Evolutionary conservation across 768 basidiomycete species (phyloP), one percentile per base, ranked within the genome.

Genomic region (Psilocybe cyanescens): DNA sequence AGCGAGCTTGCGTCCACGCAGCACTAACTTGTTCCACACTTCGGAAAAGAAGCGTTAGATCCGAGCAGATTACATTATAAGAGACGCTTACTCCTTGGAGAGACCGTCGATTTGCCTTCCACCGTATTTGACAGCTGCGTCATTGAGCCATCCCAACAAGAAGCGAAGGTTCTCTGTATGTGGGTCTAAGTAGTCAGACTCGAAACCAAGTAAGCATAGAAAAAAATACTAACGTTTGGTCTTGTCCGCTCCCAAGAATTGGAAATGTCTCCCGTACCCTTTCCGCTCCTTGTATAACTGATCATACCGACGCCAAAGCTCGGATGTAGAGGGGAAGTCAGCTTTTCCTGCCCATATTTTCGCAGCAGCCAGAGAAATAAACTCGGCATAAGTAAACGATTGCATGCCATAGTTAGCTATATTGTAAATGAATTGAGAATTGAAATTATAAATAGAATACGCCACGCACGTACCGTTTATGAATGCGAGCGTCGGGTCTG

Each of bases 401-500:
- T 76, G 75, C 65, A 77, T 78, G 8, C 78, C 76, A 61, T 71
- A 69, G 65, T 79, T 79, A 60, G 75, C 77, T 78, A 53, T 5
- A 37, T 49, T 49, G 47, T 7, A 28, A 24, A 3, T 45, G 17
- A 51, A 37, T 11, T 57, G 41, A 24, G 17, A 47, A 28, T 35
- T 45, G 45, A 35, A 17, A 39, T 33, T 7, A 24, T 7, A 60
- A 31, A 39, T 28, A 24, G 37, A 44, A 14, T 5, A 7, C 19
- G 46, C 6, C 41, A n/a, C 48, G 65, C 12, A 11, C 74, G 37
- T 56, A 76, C 78, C 68, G 50, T 75, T 74, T 30, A 77, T 67
- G 54, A 81, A 81, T 1, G 74, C 72, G 4, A 83, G 66, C 2
- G 80, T 79, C 1, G 80, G 79, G 49, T 83, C 79, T 8, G 78